These are phyloP conservation scores for Chionographis japonica DNA, from an alignment of 106 monocot genomes.

Conservation along the genomic window DNA sequence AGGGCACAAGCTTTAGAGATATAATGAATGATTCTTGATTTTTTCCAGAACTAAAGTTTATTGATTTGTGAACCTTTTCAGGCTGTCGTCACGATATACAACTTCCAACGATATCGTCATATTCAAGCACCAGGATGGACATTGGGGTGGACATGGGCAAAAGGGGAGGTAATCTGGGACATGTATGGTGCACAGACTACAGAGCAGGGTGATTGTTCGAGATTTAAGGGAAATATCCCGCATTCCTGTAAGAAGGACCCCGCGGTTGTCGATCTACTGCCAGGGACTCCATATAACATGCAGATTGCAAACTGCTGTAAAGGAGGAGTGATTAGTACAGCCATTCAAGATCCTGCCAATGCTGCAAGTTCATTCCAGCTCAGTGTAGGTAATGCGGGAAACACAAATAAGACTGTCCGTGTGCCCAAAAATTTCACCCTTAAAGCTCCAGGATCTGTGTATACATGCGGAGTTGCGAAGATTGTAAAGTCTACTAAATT, in stretches of 20 bases:
- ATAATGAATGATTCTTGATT: background rate
- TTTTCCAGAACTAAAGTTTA: background rate
- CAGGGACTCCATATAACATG: conserved; percentile 66
- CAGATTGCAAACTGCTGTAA: conserved; percentile 75
- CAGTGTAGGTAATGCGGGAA: conserved; percentile 51
- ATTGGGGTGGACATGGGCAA: conserved; percentile 61
- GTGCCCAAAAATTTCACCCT: conserved; percentile 62
- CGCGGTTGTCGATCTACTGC: conserved; percentile 44
- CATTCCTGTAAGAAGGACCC: conserved; percentile 55
- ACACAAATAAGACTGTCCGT: conserved; percentile 51
- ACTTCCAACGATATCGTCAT: conserved; percentile 60
- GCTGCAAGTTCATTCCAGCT: conserved; percentile 55
- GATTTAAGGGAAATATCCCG: conserved; percentile 37
- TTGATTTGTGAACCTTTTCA: conserved; percentile 13
- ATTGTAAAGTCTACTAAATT: conserved; percentile 62
- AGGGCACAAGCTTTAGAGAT: too few relatives aligned
- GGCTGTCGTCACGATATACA: conserved; percentile 63
- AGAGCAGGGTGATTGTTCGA: conserved; percentile 57
- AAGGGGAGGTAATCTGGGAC: conserved; percentile 57
- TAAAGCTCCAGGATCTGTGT: conserved; percentile 67
- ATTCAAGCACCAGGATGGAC: conserved; percentile 67
- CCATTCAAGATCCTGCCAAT: conserved; percentile 48
- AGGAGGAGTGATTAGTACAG: conserved; percentile 55
- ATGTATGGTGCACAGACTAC: conserved; percentile 52
- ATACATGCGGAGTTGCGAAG: conserved; percentile 66